Conservation (phyloP, 108 stramenopile species). For the Fragilariopsis cylindrus region DNA sequence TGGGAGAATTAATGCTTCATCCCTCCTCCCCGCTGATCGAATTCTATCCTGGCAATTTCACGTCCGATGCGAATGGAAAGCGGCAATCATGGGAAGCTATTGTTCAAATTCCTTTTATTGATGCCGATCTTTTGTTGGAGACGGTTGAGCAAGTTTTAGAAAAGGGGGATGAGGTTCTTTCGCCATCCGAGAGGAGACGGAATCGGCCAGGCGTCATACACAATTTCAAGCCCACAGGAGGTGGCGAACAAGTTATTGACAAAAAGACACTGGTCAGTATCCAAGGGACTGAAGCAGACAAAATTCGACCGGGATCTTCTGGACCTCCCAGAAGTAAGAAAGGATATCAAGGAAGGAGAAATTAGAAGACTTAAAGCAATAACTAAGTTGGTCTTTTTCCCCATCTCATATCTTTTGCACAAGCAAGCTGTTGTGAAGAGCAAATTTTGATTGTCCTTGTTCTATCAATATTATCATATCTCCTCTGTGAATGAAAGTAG, state of each 20-base stretch:
- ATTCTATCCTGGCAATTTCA: slow-evolving; percentile 88
- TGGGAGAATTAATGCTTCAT: slow-evolving; percentile 90
- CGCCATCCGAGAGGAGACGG: slow-evolving; percentile 71
- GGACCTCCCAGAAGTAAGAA: no score
- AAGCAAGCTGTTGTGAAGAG: no score
- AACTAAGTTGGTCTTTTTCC: no score
- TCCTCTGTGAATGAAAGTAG: no score
- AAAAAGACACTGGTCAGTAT: neutral
- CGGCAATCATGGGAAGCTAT: slow-evolving; percentile 97
- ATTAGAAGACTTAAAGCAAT: no score
- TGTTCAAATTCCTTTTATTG: slow-evolving; percentile 97
- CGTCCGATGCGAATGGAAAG: slow-evolving; percentile 85
- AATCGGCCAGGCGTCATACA: slow-evolving; percentile 65
- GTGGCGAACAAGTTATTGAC: slow-evolving; percentile 12
- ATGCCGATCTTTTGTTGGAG: slow-evolving; percentile 74
- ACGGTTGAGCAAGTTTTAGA: slow-evolving; percentile 72
- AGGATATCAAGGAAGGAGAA: no score
- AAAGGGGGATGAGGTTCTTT: slow-evolving; percentile 57
- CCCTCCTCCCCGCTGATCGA: slow-evolving; percentile 84
- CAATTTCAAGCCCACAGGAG: slow-evolving; percentile 48
- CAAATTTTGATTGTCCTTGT: no score
- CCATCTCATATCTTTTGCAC: no score
- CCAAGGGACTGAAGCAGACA: neutral
- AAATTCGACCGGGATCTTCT: neutral
- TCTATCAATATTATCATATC: no score